A percentile compares a stretch with the other conserved stretches of the same genome.
These are phyloP conservation scores for Zychaea mexicana DNA, from an alignment of 371 early-diverging fungal genomes.

Conservation along the genomic window DNA sequence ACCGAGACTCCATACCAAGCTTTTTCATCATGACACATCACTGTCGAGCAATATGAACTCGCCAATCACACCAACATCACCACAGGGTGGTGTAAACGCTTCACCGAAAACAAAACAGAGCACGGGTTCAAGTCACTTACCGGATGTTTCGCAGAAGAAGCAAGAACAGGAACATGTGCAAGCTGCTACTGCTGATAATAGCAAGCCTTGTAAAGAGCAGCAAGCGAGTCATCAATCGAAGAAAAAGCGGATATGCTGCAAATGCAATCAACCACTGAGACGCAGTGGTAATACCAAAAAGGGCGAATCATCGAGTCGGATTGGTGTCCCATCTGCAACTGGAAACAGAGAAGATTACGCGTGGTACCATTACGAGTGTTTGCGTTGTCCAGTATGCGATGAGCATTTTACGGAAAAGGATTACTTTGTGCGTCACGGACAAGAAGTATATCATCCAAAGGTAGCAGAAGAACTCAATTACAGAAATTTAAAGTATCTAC, in stretches of 20 bases:
- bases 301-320: neutral
- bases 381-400: constrained; percentile 2
- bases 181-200: neutral
- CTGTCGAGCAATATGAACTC: neutral
- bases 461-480: neutral
- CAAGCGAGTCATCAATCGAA: neutral
- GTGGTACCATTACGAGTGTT: constrained; percentile 8
- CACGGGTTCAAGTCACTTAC: too few species aligned
- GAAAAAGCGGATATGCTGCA: constrained; percentile 6
- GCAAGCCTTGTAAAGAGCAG: neutral
- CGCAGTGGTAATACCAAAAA: neutral
- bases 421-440: constrained; percentile 3
- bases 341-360: constrained; percentile 1
- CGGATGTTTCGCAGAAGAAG: too few species aligned
- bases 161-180: neutral
- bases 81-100: neutral
- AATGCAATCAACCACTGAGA: constrained; percentile 3
- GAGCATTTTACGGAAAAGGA: neutral
- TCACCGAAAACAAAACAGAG: too few species aligned
- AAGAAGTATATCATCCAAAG: constrained; percentile 3
- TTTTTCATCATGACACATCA: neutral
- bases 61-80: neutral
- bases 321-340: neutral
- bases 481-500: too few species aligned
- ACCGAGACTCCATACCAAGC: neutral